Evolutionary conservation across 2,329 filamentous ascomycete species (phyloP).

Genomic region (Geosmithia flava): DNA sequence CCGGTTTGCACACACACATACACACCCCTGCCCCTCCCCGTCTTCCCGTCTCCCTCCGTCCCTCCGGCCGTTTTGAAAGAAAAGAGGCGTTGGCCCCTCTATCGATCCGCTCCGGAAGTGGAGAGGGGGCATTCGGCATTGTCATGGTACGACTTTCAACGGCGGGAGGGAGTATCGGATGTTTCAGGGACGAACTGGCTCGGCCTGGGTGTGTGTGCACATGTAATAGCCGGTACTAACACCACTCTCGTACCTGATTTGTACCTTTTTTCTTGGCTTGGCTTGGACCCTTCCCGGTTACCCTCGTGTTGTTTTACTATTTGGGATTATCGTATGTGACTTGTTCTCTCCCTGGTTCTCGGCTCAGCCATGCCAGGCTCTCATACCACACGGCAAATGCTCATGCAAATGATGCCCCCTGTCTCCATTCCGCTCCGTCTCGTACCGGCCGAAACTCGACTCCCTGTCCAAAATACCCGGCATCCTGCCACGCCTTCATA

Average conservation of each 20-base stretch:
- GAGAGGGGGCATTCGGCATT: neutral
- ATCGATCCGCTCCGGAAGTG: neutral
- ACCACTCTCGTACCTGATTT: too few relatives aligned
- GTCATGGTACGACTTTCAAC: neutral
- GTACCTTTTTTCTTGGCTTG: too few relatives aligned
- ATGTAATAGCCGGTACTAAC: too few relatives aligned
- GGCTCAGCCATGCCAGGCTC: too few relatives aligned
- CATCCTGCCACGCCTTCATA: conserved; percentile 85
- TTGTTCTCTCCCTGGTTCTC: too few relatives aligned
- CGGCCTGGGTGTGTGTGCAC: too few relatives aligned
- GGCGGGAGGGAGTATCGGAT: neutral
- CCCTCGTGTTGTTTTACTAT: too few relatives aligned
- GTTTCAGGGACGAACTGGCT: neutral
- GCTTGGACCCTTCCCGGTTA: too few relatives aligned
- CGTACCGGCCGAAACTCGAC: conserved; percentile 57
- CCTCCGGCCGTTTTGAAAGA: too few relatives aligned
- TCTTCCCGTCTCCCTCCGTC: neutral
- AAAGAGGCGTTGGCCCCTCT: neutral
- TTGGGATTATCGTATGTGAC: too few relatives aligned
- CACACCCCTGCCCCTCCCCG: neutral
- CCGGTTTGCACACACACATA: too few relatives aligned
- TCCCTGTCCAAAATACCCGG: conserved; percentile 85
- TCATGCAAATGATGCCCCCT: conserved; percentile 2
- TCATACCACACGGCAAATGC: neutral
- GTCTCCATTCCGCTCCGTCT: conserved; percentile 3